Percentiles rank a stretch among this genome's conserved stretches.
Conservation (phyloP, 495 filamentous ascomycete species). For the Acidiella bohemica region DNA sequence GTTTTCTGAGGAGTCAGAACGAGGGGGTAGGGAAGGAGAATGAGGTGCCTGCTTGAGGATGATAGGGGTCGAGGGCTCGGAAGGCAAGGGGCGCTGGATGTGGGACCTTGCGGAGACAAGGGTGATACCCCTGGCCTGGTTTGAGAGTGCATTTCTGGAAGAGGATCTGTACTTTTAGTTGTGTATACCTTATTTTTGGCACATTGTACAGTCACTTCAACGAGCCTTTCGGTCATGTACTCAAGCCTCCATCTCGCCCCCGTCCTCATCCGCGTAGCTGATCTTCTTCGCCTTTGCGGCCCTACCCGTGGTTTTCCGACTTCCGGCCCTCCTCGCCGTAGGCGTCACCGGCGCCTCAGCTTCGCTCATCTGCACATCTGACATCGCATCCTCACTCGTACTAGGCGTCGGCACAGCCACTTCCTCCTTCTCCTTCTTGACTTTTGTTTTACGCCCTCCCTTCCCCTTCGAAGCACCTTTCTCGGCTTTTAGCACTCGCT, state of each 20-base stretch:
- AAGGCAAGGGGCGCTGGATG: no score
- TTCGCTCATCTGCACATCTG: constrained; percentile 1
- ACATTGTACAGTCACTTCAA: constrained; percentile 2
- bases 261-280: constrained; percentile 15
- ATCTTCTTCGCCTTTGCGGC: constrained; percentile 12
- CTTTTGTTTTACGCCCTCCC: constrained; percentile 4
- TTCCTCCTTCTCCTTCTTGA: constrained; percentile 9
- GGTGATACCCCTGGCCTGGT: no score
- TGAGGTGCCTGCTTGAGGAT: no score
- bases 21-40: no score
- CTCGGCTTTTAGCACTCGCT: background rate
- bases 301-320: constrained; percentile 6
- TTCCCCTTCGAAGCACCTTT: constrained; percentile 7
- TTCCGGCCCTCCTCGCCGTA: constrained; percentile 1
- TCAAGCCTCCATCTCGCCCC: constrained; percentile 10
- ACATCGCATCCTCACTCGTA: constrained; percentile 12
- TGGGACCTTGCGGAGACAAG: no score
- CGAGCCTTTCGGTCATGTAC: background rate
- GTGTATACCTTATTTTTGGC: background rate
- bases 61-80: no score
- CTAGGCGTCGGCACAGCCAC: constrained; percentile 8
- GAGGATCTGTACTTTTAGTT: background rate
- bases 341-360: constrained; percentile 7
- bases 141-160: no score
- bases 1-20: constrained; percentile 36